Evolutionary conservation across 2,329 filamentous ascomycete genomes (phyloP).

Genomic region (Claviceps lovelessii): DNA sequence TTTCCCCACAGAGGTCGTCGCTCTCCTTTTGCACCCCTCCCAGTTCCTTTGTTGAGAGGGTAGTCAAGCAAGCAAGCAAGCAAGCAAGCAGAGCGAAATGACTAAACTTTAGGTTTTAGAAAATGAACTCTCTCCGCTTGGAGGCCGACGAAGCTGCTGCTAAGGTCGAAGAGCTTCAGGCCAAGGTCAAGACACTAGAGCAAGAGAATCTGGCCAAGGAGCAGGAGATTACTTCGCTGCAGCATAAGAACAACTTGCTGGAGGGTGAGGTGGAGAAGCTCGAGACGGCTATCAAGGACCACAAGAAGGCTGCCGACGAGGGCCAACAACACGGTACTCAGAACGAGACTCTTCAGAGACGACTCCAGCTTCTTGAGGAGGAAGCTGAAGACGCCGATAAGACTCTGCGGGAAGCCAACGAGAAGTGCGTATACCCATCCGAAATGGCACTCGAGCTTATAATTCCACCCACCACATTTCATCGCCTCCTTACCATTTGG

Average conservation of each 20-base stretch:
- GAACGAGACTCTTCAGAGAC: conserved; percentile 82
- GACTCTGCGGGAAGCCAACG: conserved; percentile 91
- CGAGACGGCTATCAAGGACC: conserved; percentile 67
- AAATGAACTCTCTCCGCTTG: conserved; percentile 87
- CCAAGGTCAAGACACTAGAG: conserved; percentile 78
- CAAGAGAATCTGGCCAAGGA: conserved; percentile 94
- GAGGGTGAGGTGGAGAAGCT: conserved; percentile 88
- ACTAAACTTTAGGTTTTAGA: conserved; percentile 35
- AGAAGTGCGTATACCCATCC: conserved; percentile 59
- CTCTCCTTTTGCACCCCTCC: conserved; percentile 19
- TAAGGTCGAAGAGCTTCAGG: conserved; percentile 77
- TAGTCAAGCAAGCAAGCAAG: not conserved
- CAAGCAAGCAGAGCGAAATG: not conserved
- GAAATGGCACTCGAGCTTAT: not conserved
- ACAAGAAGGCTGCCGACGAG: conserved; percentile 76
- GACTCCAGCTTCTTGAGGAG: conserved; percentile 91
- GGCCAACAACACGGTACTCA: conserved; percentile 71
- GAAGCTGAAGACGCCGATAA: conserved; percentile 95
- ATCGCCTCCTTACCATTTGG: not conserved
- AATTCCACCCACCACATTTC: not conserved
- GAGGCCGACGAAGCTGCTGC: conserved; percentile 75
- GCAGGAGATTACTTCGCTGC: conserved; percentile 91
- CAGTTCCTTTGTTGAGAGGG: conserved; percentile 9
- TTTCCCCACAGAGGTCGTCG: conserved; percentile 3
- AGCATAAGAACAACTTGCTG: conserved; percentile 87